A percentile compares a stretch with the other conserved stretches of the same genome.
phyloP scores from a whole-genome alignment of 306 rosid species.

The Acacia melanoxylon region DNA sequence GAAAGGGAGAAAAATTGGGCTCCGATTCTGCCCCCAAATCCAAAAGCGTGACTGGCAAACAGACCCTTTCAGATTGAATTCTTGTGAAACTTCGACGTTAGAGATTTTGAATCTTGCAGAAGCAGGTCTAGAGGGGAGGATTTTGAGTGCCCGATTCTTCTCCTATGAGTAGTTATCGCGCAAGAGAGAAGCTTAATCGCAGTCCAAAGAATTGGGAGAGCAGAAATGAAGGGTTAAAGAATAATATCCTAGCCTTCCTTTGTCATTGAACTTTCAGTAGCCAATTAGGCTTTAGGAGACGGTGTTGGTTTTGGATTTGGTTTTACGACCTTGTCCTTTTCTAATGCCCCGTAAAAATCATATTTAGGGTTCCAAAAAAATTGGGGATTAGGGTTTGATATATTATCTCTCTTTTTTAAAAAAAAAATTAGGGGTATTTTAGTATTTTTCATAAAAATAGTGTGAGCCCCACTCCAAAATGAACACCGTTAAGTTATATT shows the following conservation, averaged over 20 bases:
- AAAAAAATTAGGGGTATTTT: too few species aligned
- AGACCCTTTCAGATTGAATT: background rate
- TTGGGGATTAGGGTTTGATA: background rate
- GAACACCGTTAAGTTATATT: too few species aligned
- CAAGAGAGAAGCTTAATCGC: constrained; percentile 1
- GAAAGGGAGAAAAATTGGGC: constrained; percentile 9
- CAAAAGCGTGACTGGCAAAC: background rate
- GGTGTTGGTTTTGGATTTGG: background rate
- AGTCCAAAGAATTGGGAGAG: background rate
- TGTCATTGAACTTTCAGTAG: background rate
- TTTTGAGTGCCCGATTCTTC: background rate
- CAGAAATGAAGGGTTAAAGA: background rate
- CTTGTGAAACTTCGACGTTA: background rate
- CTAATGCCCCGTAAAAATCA: background rate
- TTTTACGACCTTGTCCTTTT: background rate
- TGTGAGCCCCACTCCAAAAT: too few species aligned
- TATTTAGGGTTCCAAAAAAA: background rate
- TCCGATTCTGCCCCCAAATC: constrained; percentile 3
- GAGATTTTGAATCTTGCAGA: background rate
- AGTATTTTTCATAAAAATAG: too few species aligned
- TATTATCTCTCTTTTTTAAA: background rate
- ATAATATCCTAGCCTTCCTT: background rate
- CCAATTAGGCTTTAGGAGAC: constrained; percentile 13
- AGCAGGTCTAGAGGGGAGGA: background rate
- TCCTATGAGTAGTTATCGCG: constrained; percentile 24